A percentile compares a stretch with the other conserved stretches of the same genome.
Conservation (phyloP, 345 rosid species). For the Dipteronia dyeriana region DNA sequence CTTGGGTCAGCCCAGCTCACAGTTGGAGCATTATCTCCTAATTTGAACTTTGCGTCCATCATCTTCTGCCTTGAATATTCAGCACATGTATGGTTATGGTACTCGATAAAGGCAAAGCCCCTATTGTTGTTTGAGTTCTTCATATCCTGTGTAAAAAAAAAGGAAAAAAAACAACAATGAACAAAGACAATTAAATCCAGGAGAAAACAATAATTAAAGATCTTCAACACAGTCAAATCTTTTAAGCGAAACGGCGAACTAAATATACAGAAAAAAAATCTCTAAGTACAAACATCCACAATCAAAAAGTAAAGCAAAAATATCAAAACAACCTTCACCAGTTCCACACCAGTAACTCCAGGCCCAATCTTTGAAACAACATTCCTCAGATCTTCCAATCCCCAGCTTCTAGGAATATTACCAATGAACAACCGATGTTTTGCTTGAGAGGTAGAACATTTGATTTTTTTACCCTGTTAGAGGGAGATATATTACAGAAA, state of each 20-base stretch:
- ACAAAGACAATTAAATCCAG: neutral
- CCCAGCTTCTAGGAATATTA: conserved; percentile 68
- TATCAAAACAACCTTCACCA: conserved; percentile 56
- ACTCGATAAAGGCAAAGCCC: conserved; percentile 76
- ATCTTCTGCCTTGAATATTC: conserved; percentile 73
- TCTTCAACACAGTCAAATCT: neutral
- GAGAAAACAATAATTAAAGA: neutral
- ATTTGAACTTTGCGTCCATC: conserved; percentile 60
- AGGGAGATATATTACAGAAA: conserved; percentile 16
- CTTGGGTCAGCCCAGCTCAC: conserved; percentile 82
- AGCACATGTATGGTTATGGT: conserved; percentile 68
- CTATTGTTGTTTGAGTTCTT: conserved; percentile 54
- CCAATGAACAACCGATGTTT: conserved; percentile 62
- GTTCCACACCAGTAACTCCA: conserved; percentile 56
- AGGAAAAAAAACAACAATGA: conserved; percentile 8
- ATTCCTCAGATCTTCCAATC: conserved; percentile 53
- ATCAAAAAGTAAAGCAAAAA: neutral
- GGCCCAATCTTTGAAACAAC: conserved; percentile 61
- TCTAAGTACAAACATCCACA: neutral
- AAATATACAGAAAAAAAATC: neutral
- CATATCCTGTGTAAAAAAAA: conserved; percentile 48
- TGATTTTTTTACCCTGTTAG: conserved; percentile 59
- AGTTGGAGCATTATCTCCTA: conserved; percentile 59
- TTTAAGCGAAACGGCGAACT: neutral
- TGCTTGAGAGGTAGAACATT: conserved; percentile 66